phyloP scores from a whole-genome alignment of 2,329 filamentous ascomycete genomes.

The Fusarium annulatum region DNA sequence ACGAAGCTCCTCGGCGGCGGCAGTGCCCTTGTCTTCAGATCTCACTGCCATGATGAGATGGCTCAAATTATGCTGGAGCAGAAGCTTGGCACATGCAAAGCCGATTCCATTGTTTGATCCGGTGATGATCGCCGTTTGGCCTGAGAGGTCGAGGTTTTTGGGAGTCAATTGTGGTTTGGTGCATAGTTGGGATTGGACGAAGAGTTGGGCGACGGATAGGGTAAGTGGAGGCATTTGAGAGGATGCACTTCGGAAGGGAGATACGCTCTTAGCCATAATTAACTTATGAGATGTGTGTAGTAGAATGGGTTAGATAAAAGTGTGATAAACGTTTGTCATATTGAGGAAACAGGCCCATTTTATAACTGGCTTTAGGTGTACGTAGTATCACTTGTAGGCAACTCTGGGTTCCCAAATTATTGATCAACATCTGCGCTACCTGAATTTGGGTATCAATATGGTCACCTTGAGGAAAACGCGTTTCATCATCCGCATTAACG shows the following conservation, averaged over 20 bases:
- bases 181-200: neutral
- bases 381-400: too few species aligned
- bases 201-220: neutral
- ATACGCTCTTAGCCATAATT: neutral
- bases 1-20: neutral
- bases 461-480: too few species aligned
- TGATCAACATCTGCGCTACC: too few species aligned
- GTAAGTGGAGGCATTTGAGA: neutral
- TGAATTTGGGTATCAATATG: too few species aligned
- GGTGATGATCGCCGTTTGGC: neutral
- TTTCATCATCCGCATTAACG: too few species aligned
- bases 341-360: too few species aligned
- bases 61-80: neutral
- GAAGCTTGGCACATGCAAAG: neutral
- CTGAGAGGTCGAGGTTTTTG: neutral
- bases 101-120: conserved; percentile 3
- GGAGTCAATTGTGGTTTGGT: neutral
- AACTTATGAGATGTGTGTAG: too few species aligned
- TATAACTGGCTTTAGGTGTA: too few species aligned
- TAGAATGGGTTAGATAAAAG: too few species aligned
- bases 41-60: conserved; percentile 4
- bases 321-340: too few species aligned
- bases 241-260: neutral
- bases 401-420: too few species aligned
- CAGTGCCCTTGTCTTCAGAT: neutral